Evolutionary conservation across 164 flowering plant genomes (phyloP), one percentile per base, ranked within the genome.

Genomic region (Sedum album): DNA sequence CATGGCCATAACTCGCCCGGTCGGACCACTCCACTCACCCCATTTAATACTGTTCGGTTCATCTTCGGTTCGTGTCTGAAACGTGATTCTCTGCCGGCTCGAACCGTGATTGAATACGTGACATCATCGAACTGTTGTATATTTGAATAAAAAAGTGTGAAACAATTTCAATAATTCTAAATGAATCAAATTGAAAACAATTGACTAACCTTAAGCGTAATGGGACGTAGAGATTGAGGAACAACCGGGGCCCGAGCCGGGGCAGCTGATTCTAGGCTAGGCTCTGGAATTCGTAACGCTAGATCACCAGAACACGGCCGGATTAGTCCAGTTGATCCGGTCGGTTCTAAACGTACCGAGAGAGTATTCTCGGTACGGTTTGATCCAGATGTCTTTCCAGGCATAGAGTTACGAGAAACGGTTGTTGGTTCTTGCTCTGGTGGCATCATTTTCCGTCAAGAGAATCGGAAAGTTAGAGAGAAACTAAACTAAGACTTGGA

Each of bases 1-100:
- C 96, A 93, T 86, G 33, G 98, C 97, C 8, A 93, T 80, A 91
- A 72, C 78, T 93, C 97, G 0, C 97, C 97, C 0, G 98, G 97
- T 13, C 76, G 73, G 25, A 82, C 96, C 0, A 83, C 49, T 2
- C 98, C 97, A 0, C 78, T 84, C 13, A 88, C 84, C 8, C 89
- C 91, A 55, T 79, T 85, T 65, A 93, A 84, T 2, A 90, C 60
- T 11, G 61, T 69, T 6, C 83, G 80, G 1, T 73, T 82, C 5
- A 67, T 68, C 57, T 85, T 83, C 1, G 88, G 79, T 31, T 69
- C 78, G 15, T 79, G 46, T n/a, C 71, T 31, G 11, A 70, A 81
- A 23, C 80, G 80, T 26, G 69, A 39, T 9, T 72, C 70, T 15
- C 68, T 71, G 0, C 31, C 28, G 36, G 53, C 48, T 7, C 15